These are phyloP conservation scores for Leccinum barrowsii DNA, from an alignment of 768 basidiomycete species.

Conservation along the genomic window DNA sequence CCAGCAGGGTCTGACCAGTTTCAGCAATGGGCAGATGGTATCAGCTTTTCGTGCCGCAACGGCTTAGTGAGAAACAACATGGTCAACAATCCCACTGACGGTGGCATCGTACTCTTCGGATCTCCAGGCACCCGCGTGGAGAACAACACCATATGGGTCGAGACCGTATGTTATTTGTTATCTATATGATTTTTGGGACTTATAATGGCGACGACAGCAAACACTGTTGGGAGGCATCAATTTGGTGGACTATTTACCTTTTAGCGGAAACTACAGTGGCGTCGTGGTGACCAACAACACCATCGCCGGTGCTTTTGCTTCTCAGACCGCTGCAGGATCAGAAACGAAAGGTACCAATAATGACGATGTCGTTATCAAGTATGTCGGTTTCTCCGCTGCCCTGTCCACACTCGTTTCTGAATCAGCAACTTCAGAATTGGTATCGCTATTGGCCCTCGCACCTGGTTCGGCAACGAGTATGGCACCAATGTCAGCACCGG, in stretches of 20 bases:
- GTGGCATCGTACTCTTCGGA: conserved; percentile 77
- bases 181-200: background rate
- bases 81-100: conserved; percentile 72
- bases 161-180: conserved; percentile 44
- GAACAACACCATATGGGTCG: conserved; percentile 75
- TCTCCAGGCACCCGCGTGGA: conserved; percentile 68
- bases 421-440: conserved; percentile 53
- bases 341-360: conserved; percentile 53
- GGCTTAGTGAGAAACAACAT: conserved; percentile 63
- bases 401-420: conserved; percentile 4
- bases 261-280: conserved; percentile 58
- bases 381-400: conserved; percentile 19
- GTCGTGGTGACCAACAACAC: conserved; percentile 65
- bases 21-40: conserved; percentile 80
- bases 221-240: conserved; percentile 77
- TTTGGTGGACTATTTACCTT: conserved; percentile 70
- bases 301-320: conserved; percentile 69
- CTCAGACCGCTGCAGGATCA: conserved; percentile 35
- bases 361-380: conserved; percentile 70
- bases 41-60: conserved; percentile 68
- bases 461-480: conserved; percentile 66
- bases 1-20: conserved; percentile 66
- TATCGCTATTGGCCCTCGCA: conserved; percentile 74
- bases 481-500: conserved; percentile 50
- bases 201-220: conserved; percentile 37